Conservation (phyloP, 1,284 basidiomycete species). For the Cryptococcus sp. region DNA sequence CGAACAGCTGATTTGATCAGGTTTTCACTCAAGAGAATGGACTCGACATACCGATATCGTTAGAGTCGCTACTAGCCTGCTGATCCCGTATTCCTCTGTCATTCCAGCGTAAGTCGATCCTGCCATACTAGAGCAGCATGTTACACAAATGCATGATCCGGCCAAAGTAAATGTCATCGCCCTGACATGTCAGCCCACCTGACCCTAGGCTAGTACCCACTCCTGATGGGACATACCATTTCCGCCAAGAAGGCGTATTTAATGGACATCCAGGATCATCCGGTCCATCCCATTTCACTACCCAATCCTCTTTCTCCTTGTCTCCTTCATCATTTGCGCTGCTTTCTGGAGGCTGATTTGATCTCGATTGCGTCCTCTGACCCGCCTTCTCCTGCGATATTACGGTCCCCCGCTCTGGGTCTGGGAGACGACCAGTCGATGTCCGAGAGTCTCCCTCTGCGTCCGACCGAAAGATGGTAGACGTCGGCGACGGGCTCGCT, state of each 20-base stretch:
- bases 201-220: background rate
- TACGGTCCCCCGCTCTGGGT: background rate
- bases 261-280: conserved; percentile 36
- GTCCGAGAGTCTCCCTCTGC: background rate
- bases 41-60: conserved; percentile 54
- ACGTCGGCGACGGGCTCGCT: background rate
- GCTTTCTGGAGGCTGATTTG: background rate
- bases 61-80: conserved; percentile 65
- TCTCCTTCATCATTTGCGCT: background rate
- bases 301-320: conserved; percentile 21
- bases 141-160: conserved; percentile 54
- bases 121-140: conserved; percentile 68
- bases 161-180: conserved; percentile 27
- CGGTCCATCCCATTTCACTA: conserved; percentile 34
- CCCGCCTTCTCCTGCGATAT: background rate
- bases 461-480: background rate
- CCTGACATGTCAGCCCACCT: too few relatives aligned
- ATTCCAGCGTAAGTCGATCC: conserved; percentile 63
- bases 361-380: background rate
- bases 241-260: conserved; percentile 30
- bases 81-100: conserved; percentile 58
- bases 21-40: background rate
- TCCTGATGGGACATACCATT: conserved; percentile 33
- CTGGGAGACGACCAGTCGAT: background rate
- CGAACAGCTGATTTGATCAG: conserved; percentile 51